Evolutionary conservation across 495 filamentous ascomycete genomes (phyloP), one percentile per base, ranked within the genome.

Genomic region (Neurospora sp.): DNA sequence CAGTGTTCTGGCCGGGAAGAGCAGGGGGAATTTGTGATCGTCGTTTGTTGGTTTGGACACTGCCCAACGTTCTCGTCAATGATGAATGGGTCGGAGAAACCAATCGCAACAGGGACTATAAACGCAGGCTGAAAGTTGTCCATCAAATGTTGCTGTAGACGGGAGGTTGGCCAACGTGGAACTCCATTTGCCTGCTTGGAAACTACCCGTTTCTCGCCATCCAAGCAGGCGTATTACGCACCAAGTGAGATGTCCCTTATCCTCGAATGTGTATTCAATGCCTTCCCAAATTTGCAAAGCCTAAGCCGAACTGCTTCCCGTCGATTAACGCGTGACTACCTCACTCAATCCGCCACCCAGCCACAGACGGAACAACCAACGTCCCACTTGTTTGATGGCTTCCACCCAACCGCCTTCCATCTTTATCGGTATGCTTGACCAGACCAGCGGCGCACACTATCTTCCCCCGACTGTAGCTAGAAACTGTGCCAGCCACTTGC

Each of bases 361-460:
- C 37, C 2, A 76, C 27, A 4, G 80, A 76, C 4, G 72, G 71
- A 17, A 77, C 77, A 40, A 82, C 70, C 22, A 61, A 61, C 14
- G 27, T 61, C 22, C 53, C 53, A 35, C 27, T 61, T 17, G 45
- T 53, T 4, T 53, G 45, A 10, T 10, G 20, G 22, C 45, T 76
- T 8, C 70, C 42, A 40, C 70, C 69, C 22, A 74, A 75, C 68
- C 77, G 73, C 48, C 61, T 69, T 16, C 79, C 80, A 40, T 80
- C 73, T 35, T 77, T 75, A 16, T 76, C 70, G 35, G 76, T 78
- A 22, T 76, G 44, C 70, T 75, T 80, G 68, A 76, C 75, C 12
- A 82, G 45, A 16, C 79, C 81, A 12, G 80, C 53, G 3, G 53
- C 78, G 69, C 74, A 81, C 9, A 79, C 73, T 16, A 80, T 76